Percentiles rank a stretch among this genome's conserved stretches.
phyloP scores from a whole-genome alignment of 2,329 filamentous ascomycete species.

The Claviceps spartinae region DNA sequence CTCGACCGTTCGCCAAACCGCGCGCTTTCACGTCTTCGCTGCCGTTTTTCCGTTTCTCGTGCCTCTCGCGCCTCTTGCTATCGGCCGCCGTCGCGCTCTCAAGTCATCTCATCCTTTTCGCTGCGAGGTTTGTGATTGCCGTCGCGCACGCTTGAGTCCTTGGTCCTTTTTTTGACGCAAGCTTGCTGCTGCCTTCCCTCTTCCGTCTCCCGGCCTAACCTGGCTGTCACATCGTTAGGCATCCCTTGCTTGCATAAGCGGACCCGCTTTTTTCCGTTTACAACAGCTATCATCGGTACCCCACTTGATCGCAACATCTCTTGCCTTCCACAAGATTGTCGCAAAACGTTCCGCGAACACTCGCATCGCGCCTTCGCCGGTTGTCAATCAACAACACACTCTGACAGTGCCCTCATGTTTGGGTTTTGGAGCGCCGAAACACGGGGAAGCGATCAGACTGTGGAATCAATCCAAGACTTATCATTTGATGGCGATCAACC shows the following conservation, averaged over 20 bases:
- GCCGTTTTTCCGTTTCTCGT: constrained; percentile 5
- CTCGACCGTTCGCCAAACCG: constrained; percentile 21
- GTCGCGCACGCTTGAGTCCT: neutral
- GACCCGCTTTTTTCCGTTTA: constrained; percentile 17
- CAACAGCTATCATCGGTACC: constrained; percentile 15
- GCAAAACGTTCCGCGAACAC: constrained; percentile 5
- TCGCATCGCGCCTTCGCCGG: constrained; percentile 8
- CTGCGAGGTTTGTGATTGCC: neutral
- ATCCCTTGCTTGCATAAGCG: constrained; percentile 9
- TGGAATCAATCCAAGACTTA: constrained; percentile 14
- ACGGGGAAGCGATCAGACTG: constrained; percentile 40
- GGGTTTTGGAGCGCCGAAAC: constrained; percentile 46
- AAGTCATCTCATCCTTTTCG: neutral
- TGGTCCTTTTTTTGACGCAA: constrained; percentile 3
- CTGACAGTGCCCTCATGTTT: constrained; percentile 40
- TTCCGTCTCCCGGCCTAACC: constrained; percentile 12
- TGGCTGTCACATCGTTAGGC: constrained; percentile 8
- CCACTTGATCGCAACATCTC: neutral
- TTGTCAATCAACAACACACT: constrained; percentile 10
- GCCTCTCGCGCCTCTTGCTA: constrained; percentile 2
- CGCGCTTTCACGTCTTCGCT: constrained; percentile 5
- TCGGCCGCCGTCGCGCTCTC: constrained; percentile 1
- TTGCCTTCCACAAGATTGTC: constrained; percentile 1
- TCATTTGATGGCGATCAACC: constrained; percentile 19
- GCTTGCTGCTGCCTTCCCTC: neutral